Base-by-base conservation (phyloP, 2,329 filamentous ascomycete genomes). In the Neonectria sp. region DNA sequence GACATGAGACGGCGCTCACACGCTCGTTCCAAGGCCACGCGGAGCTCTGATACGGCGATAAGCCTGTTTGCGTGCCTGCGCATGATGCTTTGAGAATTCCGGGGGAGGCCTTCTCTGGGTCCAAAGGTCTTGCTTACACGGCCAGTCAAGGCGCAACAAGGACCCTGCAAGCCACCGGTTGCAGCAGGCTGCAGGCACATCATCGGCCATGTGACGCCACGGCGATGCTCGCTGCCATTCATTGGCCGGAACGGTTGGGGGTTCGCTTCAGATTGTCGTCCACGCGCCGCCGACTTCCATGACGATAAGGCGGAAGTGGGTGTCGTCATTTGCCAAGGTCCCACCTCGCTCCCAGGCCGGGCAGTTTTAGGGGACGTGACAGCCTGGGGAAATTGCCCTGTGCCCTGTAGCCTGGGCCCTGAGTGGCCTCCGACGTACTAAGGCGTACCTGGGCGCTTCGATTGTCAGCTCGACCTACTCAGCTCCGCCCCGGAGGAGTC, bases 401-500 rank as follows among this genome's bases (percentile, higher is more conserved):
- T 25, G 45, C 45, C 45, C 45, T 48, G 45, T 27, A 56, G 53
- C 53, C 53, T 56, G 53, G 21, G 21, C 21, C 21, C 21, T 21
- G 21, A 21, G 21, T 21, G 21, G 21, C 21, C 21, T 21, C 21
- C 21, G 21, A 21, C 21, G 21, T 21, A 21, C 21, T 21, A 21
- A 21, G 21, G 21, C 25, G 55, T n/a, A 13, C 46, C 35, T 40
- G 35, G 35, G 35, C 53, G 37, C 24, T 45, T 45, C 40, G n/a
- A 35, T 58, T 67, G 62, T 68, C 68, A 67, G 67, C 56, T 73
- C 72, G 67, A 63, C 51, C 7, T 29, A 21, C 21, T 68, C 49
- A 52, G 57, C 61, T 46, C 53, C 56, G 40, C 55, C 60, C 55
- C 60, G 45, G 43, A 67, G 60, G 68, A 72, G 70, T 68, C 64